phyloP scores from a whole-genome alignment of 768 basidiomycete species.

The Hericium coralloides region DNA sequence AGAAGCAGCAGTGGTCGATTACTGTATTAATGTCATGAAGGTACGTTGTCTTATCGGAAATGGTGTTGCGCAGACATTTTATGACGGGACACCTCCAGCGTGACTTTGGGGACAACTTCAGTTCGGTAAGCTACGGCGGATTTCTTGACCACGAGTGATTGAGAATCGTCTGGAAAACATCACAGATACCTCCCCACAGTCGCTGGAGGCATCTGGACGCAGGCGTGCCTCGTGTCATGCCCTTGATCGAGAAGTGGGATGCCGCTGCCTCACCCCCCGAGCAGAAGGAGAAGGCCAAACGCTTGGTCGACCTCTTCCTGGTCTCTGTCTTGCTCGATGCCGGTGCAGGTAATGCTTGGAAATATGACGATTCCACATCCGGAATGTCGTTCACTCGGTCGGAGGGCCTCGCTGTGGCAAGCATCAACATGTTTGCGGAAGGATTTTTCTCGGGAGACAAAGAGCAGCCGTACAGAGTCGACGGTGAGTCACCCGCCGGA shows the following conservation, averaged over 20 bases:
- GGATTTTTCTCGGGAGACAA: slow-evolving; percentile 73
- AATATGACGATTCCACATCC: slow-evolving; percentile 53
- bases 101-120: slow-evolving; percentile 69
- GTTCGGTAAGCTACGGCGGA: slow-evolving; percentile 35
- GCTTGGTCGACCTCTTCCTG: slow-evolving; percentile 82
- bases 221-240: slow-evolving; percentile 51
- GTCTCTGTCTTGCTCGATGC: slow-evolving; percentile 93
- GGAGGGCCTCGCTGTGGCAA: slow-evolving; percentile 85
- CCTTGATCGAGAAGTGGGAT: slow-evolving; percentile 52
- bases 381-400: slow-evolving; percentile 52
- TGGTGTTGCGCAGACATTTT: not conserved
- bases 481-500: slow-evolving; percentile 46
- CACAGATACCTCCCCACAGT: slow-evolving; percentile 78
- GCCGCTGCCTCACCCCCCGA: slow-evolving; percentile 32
- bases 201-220: slow-evolving; percentile 86
- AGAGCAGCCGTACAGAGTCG: slow-evolving; percentile 61
- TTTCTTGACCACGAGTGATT: not conserved
- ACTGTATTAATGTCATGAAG: slow-evolving; percentile 71
- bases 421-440: slow-evolving; percentile 77
- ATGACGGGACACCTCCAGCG: slow-evolving; percentile 34
- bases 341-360: slow-evolving; percentile 82
- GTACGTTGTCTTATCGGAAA: slow-evolving; percentile 26
- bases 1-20: slow-evolving; percentile 58
- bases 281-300: slow-evolving; percentile 51
- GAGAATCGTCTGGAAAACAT: not conserved